phyloP scores from a whole-genome alignment of 768 basidiomycete genomes.

The Kwoniella sp. region DNA sequence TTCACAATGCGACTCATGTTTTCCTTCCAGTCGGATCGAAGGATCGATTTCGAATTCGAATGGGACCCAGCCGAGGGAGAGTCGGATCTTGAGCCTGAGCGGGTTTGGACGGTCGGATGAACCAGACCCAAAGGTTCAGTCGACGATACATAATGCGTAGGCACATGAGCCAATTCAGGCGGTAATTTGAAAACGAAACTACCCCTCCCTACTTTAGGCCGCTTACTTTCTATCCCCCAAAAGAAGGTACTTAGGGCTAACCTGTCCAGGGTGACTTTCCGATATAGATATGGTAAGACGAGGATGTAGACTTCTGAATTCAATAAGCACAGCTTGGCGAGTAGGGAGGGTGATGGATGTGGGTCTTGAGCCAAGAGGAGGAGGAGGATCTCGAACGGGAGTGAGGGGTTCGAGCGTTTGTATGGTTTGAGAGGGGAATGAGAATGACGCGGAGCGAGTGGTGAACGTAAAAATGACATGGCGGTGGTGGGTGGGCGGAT shows the following conservation, averaged over 20 bases:
- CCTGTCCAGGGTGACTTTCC: constrained; percentile 6
- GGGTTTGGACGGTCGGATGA: not conserved
- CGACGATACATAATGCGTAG: not conserved
- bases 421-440: constrained; percentile 8
- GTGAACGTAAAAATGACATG: constrained; percentile 13
- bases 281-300: constrained; percentile 11
- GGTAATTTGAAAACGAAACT: constrained; percentile 14
- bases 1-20: not conserved
- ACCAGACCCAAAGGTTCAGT: not conserved
- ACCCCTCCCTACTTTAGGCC: constrained; percentile 9
- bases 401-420: constrained; percentile 2
- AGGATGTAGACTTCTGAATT: constrained; percentile 13
- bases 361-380: constrained; percentile 6
- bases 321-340: constrained; percentile 11
- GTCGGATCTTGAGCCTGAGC: not conserved
- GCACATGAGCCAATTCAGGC: not conserved
- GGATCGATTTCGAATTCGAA: not conserved
- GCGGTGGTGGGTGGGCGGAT: not conserved
- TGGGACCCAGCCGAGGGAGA: not conserved
- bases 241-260: not conserved
- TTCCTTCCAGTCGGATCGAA: not conserved
- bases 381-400: constrained; percentile 16
- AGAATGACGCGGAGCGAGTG: constrained; percentile 3
- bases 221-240: constrained; percentile 4
- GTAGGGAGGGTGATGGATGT: constrained; percentile 1